Evolutionary conservation across 2,329 filamentous ascomycete genomes (phyloP).

Genomic region (Didymella segeticola): DNA sequence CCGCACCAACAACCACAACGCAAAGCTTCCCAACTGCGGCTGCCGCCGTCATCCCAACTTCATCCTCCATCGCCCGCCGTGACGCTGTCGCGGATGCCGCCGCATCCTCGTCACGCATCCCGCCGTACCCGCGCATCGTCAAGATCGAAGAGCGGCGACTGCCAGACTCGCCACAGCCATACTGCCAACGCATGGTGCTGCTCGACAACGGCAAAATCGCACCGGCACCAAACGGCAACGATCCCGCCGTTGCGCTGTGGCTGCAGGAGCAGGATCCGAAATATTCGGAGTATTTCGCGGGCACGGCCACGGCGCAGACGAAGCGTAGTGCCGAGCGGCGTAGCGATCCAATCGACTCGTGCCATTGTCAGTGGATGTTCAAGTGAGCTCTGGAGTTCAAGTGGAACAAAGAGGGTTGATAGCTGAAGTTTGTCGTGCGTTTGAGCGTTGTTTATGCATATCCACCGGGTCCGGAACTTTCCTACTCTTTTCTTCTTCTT

Average conservation of each 20-base stretch:
- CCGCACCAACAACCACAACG: slow-evolving; percentile 11
- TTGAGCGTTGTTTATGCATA: slow-evolving; percentile 21
- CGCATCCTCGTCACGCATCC: slow-evolving; percentile 29
- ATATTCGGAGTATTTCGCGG: slow-evolving; percentile 34
- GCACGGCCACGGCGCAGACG: slow-evolving; percentile 10
- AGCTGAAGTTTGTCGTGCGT: slow-evolving; percentile 14
- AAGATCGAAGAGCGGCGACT: slow-evolving; percentile 71
- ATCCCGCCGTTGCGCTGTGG: slow-evolving; percentile 46
- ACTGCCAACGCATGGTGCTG: slow-evolving; percentile 71
- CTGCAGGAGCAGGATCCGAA: slow-evolving; percentile 52
- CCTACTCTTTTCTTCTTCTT: neutral
- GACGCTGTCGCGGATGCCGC: slow-evolving; percentile 28
- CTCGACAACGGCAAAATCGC: slow-evolving; percentile 58
- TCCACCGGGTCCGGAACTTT: neutral
- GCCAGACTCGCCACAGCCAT: slow-evolving; percentile 57
- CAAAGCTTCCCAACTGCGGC: slow-evolving; percentile 16
- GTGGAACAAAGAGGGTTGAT: neutral
- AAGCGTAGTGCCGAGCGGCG: slow-evolving; percentile 28
- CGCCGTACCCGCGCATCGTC: slow-evolving; percentile 63
- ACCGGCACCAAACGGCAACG: slow-evolving; percentile 41
- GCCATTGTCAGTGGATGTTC: slow-evolving; percentile 51
- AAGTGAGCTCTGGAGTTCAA: slow-evolving; percentile 28
- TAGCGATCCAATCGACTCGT: slow-evolving; percentile 40
- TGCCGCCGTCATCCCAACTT: slow-evolving; percentile 7
- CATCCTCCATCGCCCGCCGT: slow-evolving; percentile 19